Percentiles rank a stretch among this genome's conserved stretches.
phyloP scores from a whole-genome alignment of 805 yeast genomes.

The Metschnikowia colocasiae region DNA sequence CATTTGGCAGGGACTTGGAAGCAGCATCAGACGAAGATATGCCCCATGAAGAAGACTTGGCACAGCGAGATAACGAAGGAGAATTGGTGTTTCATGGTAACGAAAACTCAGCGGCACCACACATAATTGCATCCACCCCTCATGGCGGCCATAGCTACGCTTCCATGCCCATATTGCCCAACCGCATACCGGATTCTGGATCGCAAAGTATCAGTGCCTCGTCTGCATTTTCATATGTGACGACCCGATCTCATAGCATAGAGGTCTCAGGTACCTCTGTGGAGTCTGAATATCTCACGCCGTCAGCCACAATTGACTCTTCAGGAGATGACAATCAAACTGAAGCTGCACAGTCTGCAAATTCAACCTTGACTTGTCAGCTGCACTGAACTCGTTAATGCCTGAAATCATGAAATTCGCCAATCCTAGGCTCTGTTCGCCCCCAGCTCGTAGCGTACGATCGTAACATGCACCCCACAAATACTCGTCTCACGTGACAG shows the following conservation, averaged over 20 bases:
- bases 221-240: neutral
- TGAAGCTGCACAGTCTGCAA: neutral
- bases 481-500: neutral
- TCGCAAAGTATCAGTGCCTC: neutral
- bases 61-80: neutral
- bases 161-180: slow-evolving; percentile 4
- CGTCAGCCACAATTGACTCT: neutral
- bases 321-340: neutral
- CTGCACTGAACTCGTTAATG: neutral
- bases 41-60: neutral
- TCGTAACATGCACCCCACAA: slow-evolving; percentile 2
- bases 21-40: neutral
- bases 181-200: neutral
- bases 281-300: slow-evolving; percentile 5
- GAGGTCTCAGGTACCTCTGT: neutral
- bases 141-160: neutral
- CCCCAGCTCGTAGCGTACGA: neutral
- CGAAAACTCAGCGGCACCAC: neutral
- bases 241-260: neutral
- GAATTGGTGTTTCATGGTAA: neutral
- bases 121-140: neutral
- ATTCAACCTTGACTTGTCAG: neutral
- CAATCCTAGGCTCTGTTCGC: neutral
- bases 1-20: slow-evolving; percentile 12
- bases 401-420: neutral